Percentiles rank a stretch among this genome's conserved stretches.
Evolutionary conservation across 257 asterid genomes (phyloP).

Genomic region (Solanum pennellii): DNA sequence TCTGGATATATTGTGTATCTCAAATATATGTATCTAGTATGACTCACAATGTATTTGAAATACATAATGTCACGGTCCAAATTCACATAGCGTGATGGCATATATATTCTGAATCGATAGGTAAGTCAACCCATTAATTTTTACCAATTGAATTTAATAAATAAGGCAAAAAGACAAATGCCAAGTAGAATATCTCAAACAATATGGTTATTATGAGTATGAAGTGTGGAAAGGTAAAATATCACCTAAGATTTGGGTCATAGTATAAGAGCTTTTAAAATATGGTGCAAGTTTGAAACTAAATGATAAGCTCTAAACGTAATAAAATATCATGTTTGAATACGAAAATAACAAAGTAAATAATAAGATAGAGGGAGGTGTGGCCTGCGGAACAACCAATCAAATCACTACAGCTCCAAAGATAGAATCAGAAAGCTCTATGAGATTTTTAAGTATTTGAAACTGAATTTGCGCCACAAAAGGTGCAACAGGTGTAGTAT

Average conservation of each 20-base stretch:
- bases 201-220: not conserved
- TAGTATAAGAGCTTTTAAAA: not conserved
- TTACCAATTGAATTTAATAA: not conserved
- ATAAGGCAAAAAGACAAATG: not conserved
- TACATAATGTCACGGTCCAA: not conserved
- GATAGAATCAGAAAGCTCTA: not conserved
- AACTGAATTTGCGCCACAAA: not conserved
- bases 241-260: not conserved
- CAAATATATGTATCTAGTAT: not conserved
- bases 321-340: not conserved
- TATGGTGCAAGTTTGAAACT: not conserved
- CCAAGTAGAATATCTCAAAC: not conserved
- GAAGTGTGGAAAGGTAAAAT: too few species aligned
- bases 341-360: too few species aligned
- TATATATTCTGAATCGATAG: not conserved
- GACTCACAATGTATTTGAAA: not conserved
- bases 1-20: not conserved
- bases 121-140: not conserved
- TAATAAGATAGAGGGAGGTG: not conserved
- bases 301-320: too few species aligned
- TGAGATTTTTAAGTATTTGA: not conserved
- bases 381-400: not conserved
- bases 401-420: not conserved
- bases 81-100: not conserved
- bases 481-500: not conserved